phyloP scores from a whole-genome alignment of 1,284 basidiomycete species.

The Coniferiporia weirii region DNA sequence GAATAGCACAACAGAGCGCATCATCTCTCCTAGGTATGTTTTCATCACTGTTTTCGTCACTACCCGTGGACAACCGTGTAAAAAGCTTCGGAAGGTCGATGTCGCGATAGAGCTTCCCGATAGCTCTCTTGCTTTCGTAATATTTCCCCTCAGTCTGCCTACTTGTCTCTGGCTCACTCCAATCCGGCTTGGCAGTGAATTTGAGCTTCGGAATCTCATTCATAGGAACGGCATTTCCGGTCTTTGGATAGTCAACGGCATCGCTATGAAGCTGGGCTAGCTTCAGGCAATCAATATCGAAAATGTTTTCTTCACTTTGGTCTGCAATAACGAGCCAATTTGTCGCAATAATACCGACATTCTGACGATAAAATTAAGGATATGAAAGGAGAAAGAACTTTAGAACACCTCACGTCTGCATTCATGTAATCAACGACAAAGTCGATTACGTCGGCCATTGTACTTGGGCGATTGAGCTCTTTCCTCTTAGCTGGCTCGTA shows the following conservation, averaged over 20 bases:
- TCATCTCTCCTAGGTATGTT: not conserved
- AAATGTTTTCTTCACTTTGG: slow-evolving; percentile 46
- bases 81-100: not conserved
- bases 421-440: slow-evolving; percentile 71
- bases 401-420: slow-evolving; percentile 44
- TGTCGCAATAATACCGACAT: slow-evolving; percentile 55
- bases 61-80: not conserved
- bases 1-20: not conserved
- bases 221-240: slow-evolving; percentile 2
- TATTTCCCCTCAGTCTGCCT: not conserved
- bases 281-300: slow-evolving; percentile 42
- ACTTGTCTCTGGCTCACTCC: slow-evolving; percentile 1
- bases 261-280: slow-evolving; percentile 9
- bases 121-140: slow-evolving; percentile 2
- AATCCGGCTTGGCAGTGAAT: not conserved
- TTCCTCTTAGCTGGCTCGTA: slow-evolving; percentile 48
- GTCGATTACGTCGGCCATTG: slow-evolving; percentile 64
- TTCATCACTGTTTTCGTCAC: not conserved
- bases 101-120: slow-evolving; percentile 4
- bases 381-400: slow-evolving; percentile 7
- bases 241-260: slow-evolving; percentile 16
- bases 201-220: not conserved
- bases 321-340: slow-evolving; percentile 69
- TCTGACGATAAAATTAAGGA: slow-evolving; percentile 29
- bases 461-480: slow-evolving; percentile 47